Evolutionary conservation across 2,329 filamentous ascomycete species (phyloP), one percentile per base, ranked within the genome.

Genomic region (Trichoderma pleuroti): DNA sequence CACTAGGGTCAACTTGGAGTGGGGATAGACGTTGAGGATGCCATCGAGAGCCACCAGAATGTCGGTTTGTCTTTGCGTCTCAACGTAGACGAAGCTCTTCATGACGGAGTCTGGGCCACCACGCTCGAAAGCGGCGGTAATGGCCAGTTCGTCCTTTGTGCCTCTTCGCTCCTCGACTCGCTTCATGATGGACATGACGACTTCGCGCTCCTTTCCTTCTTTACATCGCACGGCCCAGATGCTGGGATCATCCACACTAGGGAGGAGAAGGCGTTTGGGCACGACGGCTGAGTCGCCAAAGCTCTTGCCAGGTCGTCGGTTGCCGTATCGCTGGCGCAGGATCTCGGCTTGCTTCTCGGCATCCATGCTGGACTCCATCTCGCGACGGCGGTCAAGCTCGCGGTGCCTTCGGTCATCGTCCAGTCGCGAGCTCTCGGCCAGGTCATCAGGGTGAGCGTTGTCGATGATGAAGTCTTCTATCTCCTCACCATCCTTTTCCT

Each of bases 171-270:
- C 94, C 78, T 97, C 91, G 65, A 97, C 90, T 67, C 94, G 91
- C 82, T 94, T 97, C 84, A 93, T 93, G 75, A 99, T 92, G 32
- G 90, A 90, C 78, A 93, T 92, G 66, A 99, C 87, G 46, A 97
- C 91, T 78, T 99, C 96, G 72, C 92, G 90, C 82, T 99, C 96
- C 81, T 99, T 99, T 76, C 95, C 95, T 75, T 96, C 93, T 79
- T 96, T 96, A 82, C 94, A 97, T 76, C 92, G 91, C 73, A 97
- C 91, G 72, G 92, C 93, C 93, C 93, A 99, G 78, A 99, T 98
- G 76, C 93, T 94, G 1, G 96, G 96, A 80, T 99, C 96, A 73
- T 98, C 92, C 63, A 98, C 94, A 76, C 93, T 96, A 5, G 96
- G 96, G 56, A 98, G 89, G 14, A 98, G 87, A 54, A 98, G 83